phyloP scores from a whole-genome alignment of 2,329 filamentous ascomycete genomes.

The Nemania sp. region DNA sequence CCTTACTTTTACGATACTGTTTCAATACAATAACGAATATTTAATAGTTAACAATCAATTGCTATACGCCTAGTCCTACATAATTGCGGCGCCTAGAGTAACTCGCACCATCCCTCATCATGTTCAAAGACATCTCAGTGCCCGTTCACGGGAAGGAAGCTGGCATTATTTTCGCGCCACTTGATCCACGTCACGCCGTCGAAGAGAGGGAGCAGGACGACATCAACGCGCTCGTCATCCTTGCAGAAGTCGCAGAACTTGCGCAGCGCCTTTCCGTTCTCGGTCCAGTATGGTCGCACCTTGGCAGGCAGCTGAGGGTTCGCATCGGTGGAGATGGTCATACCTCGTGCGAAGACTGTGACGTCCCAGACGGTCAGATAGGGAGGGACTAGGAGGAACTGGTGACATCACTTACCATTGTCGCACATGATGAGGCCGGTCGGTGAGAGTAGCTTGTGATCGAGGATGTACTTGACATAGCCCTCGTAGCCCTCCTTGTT shows the following conservation, averaged over 20 bases:
- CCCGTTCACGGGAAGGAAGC: conserved; percentile 4
- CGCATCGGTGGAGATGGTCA: conserved; percentile 34
- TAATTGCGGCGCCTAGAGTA: background rate
- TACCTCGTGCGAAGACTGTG: conserved; percentile 39
- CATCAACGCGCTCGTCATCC: conserved; percentile 35
- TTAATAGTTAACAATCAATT: background rate
- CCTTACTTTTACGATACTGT: no score
- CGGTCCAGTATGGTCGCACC: conserved; percentile 37
- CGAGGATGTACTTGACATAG: conserved; percentile 41
- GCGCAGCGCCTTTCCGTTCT: conserved; percentile 34
- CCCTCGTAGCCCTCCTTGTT: conserved; percentile 46
- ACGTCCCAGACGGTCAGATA: background rate
- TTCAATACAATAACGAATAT: no score
- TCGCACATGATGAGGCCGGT: conserved; percentile 37
- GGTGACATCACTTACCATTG: conserved; percentile 28
- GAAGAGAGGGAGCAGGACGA: conserved; percentile 36
- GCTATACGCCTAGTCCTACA: background rate
- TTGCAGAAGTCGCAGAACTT: conserved; percentile 36
- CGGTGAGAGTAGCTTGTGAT: conserved; percentile 38
- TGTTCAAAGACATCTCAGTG: conserved; percentile 12
- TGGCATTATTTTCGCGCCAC: conserved; percentile 27
- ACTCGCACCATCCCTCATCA: background rate
- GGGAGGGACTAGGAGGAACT: background rate
- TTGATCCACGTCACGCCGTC: conserved; percentile 38
- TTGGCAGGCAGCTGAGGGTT: conserved; percentile 35